Evolutionary conservation across 768 basidiomycete species (phyloP), one percentile per base, ranked within the genome.

Genomic region (Rhodotorula sphaerocarpa): DNA sequence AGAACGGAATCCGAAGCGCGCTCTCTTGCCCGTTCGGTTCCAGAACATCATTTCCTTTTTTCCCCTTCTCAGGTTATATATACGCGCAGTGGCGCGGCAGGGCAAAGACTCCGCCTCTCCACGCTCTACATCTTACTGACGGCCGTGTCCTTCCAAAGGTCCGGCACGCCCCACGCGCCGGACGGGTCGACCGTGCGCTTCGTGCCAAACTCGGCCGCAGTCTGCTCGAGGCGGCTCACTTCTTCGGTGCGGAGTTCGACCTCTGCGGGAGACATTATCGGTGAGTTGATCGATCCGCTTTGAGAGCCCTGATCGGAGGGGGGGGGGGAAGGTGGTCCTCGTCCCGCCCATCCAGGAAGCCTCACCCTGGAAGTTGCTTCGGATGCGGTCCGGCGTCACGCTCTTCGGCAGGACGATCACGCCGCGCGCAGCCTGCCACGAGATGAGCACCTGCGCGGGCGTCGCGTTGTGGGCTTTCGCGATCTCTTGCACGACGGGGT

Each of bases 381-480:
- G 74, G 70, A 88, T 85, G 23, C 86, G 83, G 50, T 78, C 74
- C 55, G 82, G 78, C 18, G 84, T 87, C 45, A 89, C 87, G 7
- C 84, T 86, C 78, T 90, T 90, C 30, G 86, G 79, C 44, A 90
- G 76, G 28, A 86, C 86, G 14, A 83, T 83, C 75, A 83, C 85
- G 16, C 88, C 89, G 41, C 87, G 80, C 65, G 83, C 74, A 44
- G 76, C 82, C 21, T 83, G 85, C 88, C 88, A 92, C 1, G 86
- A 86, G 63, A 93, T 77, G 54, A 91, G 78, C 39, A 91, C 85
- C 74, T 91, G 87, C 0, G 88, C 89, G 4, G 87, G 77, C 2
- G 85, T 84, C 7, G 83, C 85, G 39, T 77, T 77, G 65, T 75
- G 55, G 41, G 70, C 65, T 25, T 72, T 56, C 9, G 74, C 74